A percentile compares a stretch with the other conserved stretches of the same genome.
phyloP scores from a whole-genome alignment of 192 early-diverging fungal genomes.

The Umbelopsis ramanniana region DNA sequence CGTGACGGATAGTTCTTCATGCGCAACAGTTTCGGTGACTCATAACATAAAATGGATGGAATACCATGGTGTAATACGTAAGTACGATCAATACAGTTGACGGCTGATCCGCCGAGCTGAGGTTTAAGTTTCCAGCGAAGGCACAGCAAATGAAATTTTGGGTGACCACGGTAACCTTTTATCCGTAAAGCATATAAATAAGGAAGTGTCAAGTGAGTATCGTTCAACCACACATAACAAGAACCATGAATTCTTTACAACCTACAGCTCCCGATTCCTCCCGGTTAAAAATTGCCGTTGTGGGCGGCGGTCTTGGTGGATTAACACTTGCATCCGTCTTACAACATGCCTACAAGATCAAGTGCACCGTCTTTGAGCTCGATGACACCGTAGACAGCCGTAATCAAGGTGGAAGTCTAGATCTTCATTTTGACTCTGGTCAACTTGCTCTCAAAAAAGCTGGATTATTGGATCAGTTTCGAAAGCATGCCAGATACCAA shows the following conservation, averaged over 20 bases:
- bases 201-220: background rate
- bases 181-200: background rate
- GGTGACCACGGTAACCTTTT: background rate
- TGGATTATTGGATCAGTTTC: conserved; percentile 40
- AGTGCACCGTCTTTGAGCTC: conserved; percentile 47
- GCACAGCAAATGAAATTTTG: too few relatives aligned
- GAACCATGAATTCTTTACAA: background rate
- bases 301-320: conserved; percentile 57
- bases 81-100: too few relatives aligned
- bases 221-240: background rate
- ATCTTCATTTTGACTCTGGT: conserved; percentile 34
- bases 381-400: conserved; percentile 37
- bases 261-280: background rate
- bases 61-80: too few relatives aligned
- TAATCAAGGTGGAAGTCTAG: conserved; percentile 39
- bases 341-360: conserved; percentile 37
- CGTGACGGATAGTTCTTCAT: too few relatives aligned
- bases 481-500: conserved; percentile 35
- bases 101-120: too few relatives aligned
- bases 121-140: too few relatives aligned
- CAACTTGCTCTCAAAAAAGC: conserved; percentile 33
- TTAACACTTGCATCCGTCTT: conserved; percentile 51
- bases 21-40: too few relatives aligned
- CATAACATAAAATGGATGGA: too few relatives aligned
- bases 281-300: conserved; percentile 39